These are phyloP conservation scores for Lipomyces mesembrius DNA, from an alignment of 805 yeast species.

Conservation along the genomic window DNA sequence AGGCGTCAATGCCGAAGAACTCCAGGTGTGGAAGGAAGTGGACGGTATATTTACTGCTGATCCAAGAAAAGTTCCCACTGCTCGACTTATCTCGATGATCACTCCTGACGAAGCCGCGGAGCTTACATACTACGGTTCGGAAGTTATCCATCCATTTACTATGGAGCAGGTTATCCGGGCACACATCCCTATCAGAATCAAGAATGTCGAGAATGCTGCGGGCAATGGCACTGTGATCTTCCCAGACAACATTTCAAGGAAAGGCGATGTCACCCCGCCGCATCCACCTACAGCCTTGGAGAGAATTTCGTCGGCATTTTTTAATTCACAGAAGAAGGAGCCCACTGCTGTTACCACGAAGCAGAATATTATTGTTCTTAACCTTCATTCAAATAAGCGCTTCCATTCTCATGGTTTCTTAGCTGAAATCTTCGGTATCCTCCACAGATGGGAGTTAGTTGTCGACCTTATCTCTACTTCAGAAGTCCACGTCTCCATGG, in stretches of 20 bases:
- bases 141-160: constrained; percentile 97
- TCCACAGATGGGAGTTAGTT: constrained; percentile 82
- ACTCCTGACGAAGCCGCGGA: constrained; percentile 99
- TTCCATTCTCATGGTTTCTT: constrained; percentile 92
- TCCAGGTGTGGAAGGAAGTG: constrained; percentile 98
- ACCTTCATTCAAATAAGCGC: constrained; percentile 91
- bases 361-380: constrained; percentile 86
- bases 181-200: constrained; percentile 93
- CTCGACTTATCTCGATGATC: constrained; percentile 80
- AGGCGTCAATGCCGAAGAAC: constrained; percentile 87
- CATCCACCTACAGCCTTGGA: constrained; percentile 86
- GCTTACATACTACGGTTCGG: constrained; percentile 95
- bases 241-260: constrained; percentile 84
- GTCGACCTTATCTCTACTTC: constrained; percentile 96
- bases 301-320: constrained; percentile 50
- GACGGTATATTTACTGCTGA: constrained; percentile 99
- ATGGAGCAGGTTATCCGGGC: constrained; percentile 99
- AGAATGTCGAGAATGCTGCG: constrained; percentile 91
- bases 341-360: constrained; percentile 98
- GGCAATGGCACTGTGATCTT: constrained; percentile 93
- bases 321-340: constrained; percentile 45
- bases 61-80: constrained; percentile 91
- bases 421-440: constrained; percentile 83
- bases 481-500: constrained; percentile 98
- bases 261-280: constrained; percentile 90